Conservation (phyloP, 2,329 filamentous ascomycete genomes). For the Fusarium transvaalense region DNA sequence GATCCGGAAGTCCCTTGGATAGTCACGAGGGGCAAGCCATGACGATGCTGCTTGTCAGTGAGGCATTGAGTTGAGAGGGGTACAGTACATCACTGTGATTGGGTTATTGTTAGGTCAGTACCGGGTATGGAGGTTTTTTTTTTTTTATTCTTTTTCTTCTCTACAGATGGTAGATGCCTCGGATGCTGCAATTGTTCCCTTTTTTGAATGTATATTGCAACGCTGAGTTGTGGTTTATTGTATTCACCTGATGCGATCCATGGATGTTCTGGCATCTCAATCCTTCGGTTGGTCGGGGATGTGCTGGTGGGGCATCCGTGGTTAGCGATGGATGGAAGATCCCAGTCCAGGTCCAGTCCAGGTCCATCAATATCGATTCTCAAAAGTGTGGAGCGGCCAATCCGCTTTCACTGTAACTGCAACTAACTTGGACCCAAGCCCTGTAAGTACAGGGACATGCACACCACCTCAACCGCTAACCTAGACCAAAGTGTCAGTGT, state of each 20-base stretch:
- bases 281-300: conserved; percentile 44
- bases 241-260: conserved; percentile 45
- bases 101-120: not conserved
- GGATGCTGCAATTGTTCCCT: conserved; percentile 2
- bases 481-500: not conserved
- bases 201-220: conserved; percentile 5
- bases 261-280: conserved; percentile 40
- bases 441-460: conserved; percentile 45
- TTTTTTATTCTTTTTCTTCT: no score
- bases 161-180: not conserved
- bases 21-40: conserved; percentile 39
- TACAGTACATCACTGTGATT: not conserved
- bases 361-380: conserved; percentile 11
- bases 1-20: conserved; percentile 36
- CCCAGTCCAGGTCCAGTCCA: no score
- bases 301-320: conserved; percentile 39
- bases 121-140: no score
- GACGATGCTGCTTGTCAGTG: conserved; percentile 32
- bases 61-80: conserved; percentile 1
- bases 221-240: conserved; percentile 11
- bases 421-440: conserved; percentile 35
- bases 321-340: conserved; percentile 34
- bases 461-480: conserved; percentile 28
- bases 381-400: conserved; percentile 46
- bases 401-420: conserved; percentile 49